Evolutionary conservation across 805 yeast genomes (phyloP).

Genomic region (Maudiozyma bulderi): DNA sequence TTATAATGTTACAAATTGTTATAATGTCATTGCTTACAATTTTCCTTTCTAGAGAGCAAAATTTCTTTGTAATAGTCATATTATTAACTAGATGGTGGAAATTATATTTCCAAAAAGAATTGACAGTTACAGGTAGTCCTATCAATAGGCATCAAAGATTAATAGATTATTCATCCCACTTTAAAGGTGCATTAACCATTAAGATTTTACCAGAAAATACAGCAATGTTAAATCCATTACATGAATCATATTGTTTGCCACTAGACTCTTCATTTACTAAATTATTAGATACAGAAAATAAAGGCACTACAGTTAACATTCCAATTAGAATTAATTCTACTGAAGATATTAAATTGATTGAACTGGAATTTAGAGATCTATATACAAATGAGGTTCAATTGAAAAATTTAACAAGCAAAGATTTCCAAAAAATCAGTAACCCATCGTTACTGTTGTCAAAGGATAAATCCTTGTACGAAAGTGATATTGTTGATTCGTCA

Average conservation of each 20-base stretch:
- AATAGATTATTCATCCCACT: slow-evolving; percentile 38
- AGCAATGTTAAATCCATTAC: slow-evolving; percentile 71
- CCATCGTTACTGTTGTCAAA: slow-evolving; percentile 9
- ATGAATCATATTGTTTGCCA: slow-evolving; percentile 54
- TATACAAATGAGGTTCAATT: slow-evolving; percentile 38
- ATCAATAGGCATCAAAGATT: slow-evolving; percentile 20
- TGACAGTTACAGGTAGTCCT: slow-evolving; percentile 44
- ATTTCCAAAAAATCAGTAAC: slow-evolving; percentile 36
- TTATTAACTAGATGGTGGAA: slow-evolving; percentile 35
- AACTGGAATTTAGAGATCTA: slow-evolving; percentile 51
- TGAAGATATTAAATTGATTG: slow-evolving; percentile 56
- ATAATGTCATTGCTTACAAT: slow-evolving; percentile 42
- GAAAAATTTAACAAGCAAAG: slow-evolving; percentile 47
- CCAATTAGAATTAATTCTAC: slow-evolving; percentile 81
- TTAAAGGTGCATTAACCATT: slow-evolving; percentile 78
- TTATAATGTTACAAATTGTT: slow-evolving; percentile 41
- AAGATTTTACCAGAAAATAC: slow-evolving; percentile 87
- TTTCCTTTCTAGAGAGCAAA: slow-evolving; percentile 41
- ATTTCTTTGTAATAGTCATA: slow-evolving; percentile 37
- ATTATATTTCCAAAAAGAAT: slow-evolving; percentile 33
- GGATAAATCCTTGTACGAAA: slow-evolving; percentile 13
- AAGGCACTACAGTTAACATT: slow-evolving; percentile 21
- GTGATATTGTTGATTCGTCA: neutral
- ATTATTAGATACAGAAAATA: slow-evolving; percentile 4
- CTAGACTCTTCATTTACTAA: slow-evolving; percentile 15